Evolutionary conservation across 345 rosid species (phyloP).

Genomic region (Lepidium didymum): DNA sequence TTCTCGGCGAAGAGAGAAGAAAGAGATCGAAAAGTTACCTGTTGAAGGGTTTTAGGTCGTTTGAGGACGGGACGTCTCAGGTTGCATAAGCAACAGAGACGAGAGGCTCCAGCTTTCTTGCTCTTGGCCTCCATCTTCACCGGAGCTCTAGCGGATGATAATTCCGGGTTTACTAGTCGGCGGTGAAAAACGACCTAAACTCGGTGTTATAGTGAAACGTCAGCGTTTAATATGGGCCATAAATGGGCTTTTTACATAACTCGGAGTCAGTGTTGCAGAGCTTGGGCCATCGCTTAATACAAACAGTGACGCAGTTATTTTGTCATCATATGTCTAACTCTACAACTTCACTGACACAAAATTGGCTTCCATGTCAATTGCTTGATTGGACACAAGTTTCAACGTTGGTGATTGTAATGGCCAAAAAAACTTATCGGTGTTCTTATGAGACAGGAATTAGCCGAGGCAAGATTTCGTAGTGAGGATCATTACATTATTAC

Average conservation of each 20-base stretch:
- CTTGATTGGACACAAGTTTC: neutral
- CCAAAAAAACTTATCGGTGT: too few species aligned
- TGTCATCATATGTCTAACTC: neutral
- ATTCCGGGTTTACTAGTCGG: neutral
- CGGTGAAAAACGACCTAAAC: neutral
- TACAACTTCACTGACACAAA: neutral
- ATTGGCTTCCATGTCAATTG: neutral
- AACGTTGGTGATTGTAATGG: neutral
- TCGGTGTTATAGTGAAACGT: neutral
- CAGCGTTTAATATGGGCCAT: slow-evolving; percentile 2
- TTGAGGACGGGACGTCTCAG: slow-evolving; percentile 64
- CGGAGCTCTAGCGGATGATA: neutral
- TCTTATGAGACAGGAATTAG: neutral
- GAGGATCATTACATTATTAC: neutral
- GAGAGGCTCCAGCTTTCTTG: slow-evolving; percentile 35
- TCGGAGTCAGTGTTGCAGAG: neutral
- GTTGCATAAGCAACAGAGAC: slow-evolving; percentile 59
- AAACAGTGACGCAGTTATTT: neutral
- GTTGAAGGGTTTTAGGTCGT: slow-evolving; percentile 87
- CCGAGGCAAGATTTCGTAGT: neutral
- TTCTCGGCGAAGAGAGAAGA: neutral
- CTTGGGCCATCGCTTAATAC: neutral
- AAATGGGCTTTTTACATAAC: neutral
- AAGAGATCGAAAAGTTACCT: slow-evolving; percentile 31
- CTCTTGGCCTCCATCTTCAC: slow-evolving; percentile 38